Conservation (phyloP, 2,329 filamentous ascomycete species). For the Ophiostoma montium region DNA sequence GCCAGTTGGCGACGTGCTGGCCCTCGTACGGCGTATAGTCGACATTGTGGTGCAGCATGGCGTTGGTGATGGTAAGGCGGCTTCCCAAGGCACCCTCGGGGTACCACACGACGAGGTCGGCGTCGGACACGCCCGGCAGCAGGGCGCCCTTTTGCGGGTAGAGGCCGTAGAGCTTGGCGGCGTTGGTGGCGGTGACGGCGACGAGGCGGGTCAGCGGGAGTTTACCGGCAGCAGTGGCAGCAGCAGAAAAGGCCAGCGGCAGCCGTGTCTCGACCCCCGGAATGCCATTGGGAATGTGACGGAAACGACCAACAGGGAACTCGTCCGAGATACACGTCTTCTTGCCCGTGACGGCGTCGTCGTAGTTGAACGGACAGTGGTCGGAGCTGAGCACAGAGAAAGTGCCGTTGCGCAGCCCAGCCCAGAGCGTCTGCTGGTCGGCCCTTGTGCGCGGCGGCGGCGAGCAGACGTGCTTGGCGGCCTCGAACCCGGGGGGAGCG, state of each 20-base stretch:
- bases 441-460: constrained; percentile 32
- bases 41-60: constrained; percentile 44
- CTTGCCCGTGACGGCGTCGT: constrained; percentile 24
- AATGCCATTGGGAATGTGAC: constrained; percentile 43
- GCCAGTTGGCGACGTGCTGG: constrained; percentile 42
- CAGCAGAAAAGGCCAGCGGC: constrained; percentile 25
- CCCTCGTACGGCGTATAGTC: constrained; percentile 52
- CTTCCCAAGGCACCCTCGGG: no score
- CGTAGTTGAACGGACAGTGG: constrained; percentile 35
- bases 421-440: constrained; percentile 39
- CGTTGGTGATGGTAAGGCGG: constrained; percentile 29
- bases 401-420: constrained; percentile 35
- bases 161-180: constrained; percentile 43
- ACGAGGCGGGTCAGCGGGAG: constrained; percentile 33
- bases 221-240: background rate
- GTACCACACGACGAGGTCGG: constrained; percentile 45
- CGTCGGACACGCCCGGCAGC: constrained; percentile 36
- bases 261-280: constrained; percentile 44
- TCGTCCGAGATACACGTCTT: constrained; percentile 15
- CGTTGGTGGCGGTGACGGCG: constrained; percentile 38
- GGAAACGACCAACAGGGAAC: constrained; percentile 28
- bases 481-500: constrained; percentile 25
- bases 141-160: constrained; percentile 35
- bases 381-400: constrained; percentile 38
- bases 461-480: constrained; percentile 40